phyloP scores from a whole-genome alignment of 345 rosid genomes.

The Mangifera indica region DNA sequence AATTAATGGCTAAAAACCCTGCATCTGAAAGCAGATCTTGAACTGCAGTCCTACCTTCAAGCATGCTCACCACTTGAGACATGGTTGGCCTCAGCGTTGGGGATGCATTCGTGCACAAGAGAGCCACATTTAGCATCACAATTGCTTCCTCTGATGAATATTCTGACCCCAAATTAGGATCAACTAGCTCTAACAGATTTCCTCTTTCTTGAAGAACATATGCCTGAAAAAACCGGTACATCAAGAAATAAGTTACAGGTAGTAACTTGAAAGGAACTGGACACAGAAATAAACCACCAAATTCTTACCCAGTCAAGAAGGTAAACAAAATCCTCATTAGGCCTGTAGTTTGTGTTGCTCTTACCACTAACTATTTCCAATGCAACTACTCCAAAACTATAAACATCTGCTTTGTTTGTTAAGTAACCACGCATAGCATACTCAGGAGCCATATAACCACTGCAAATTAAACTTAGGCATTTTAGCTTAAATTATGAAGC shows the following conservation, averaged over 20 bases:
- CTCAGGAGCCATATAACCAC: constrained; percentile 69
- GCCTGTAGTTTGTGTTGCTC: constrained; percentile 77
- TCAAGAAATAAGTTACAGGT: neutral
- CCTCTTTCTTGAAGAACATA: constrained; percentile 76
- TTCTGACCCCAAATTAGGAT: constrained; percentile 51
- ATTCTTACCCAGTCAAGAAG: constrained; percentile 78
- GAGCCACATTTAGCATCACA: constrained; percentile 74
- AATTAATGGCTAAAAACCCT: constrained; percentile 56
- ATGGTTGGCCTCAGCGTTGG: constrained; percentile 84
- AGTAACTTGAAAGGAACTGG: neutral
- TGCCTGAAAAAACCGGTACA: constrained; percentile 41
- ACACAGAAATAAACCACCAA: neutral
- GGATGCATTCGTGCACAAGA: constrained; percentile 75
- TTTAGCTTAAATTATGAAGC: neutral
- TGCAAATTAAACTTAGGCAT: constrained; percentile 27
- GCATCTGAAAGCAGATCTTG: constrained; percentile 73
- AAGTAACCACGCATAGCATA: constrained; percentile 87
- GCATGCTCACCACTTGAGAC: constrained; percentile 87
- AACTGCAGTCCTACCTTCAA: constrained; percentile 67
- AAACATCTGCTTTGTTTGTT: constrained; percentile 61
- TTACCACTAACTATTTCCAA: constrained; percentile 60
- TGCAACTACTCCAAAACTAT: constrained; percentile 57
- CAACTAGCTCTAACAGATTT: constrained; percentile 57
- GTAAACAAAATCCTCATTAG: constrained; percentile 69
- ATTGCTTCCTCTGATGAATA: constrained; percentile 68